Evolutionary conservation across 1,284 basidiomycete species (phyloP).

Genomic region (Takashimella koratensis): DNA sequence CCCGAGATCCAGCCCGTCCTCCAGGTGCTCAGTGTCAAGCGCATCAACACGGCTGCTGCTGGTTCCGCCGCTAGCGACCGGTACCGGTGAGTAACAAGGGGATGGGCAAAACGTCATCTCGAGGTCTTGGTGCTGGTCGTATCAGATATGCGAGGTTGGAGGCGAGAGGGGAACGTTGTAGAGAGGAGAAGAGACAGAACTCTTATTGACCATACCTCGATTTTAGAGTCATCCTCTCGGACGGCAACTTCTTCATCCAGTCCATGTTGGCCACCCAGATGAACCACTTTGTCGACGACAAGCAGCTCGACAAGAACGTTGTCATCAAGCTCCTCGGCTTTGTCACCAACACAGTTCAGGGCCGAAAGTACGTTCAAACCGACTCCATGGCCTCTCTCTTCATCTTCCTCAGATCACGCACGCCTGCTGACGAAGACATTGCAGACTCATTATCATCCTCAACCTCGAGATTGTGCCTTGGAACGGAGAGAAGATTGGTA

Average conservation of each 20-base stretch:
- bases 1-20: slow-evolving; percentile 59
- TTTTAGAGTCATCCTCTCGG: slow-evolving; percentile 55
- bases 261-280: slow-evolving; percentile 94
- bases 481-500: slow-evolving; percentile 68
- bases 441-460: slow-evolving; percentile 81
- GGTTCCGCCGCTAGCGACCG: slow-evolving; percentile 35
- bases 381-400: neutral
- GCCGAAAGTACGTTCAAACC: slow-evolving; percentile 62
- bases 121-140: too few species aligned
- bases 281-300: slow-evolving; percentile 69
- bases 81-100: slow-evolving; percentile 47
- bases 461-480: slow-evolving; percentile 59
- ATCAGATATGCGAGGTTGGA: too few species aligned
- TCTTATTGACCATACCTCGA: too few species aligned
- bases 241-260: slow-evolving; percentile 78
- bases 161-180: too few species aligned
- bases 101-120: too few species aligned
- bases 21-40: slow-evolving; percentile 79
- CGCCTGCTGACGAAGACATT: slow-evolving; percentile 7
- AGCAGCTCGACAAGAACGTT: slow-evolving; percentile 66
- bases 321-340: slow-evolving; percentile 72
- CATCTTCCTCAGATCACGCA: slow-evolving; percentile 3
- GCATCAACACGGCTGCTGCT: slow-evolving; percentile 53
- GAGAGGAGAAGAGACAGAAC: too few species aligned
- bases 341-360: slow-evolving; percentile 79